Evolutionary conservation across 2,329 filamentous ascomycete species (phyloP).

Genomic region (Stagonosporopsis chrysanthemi): DNA sequence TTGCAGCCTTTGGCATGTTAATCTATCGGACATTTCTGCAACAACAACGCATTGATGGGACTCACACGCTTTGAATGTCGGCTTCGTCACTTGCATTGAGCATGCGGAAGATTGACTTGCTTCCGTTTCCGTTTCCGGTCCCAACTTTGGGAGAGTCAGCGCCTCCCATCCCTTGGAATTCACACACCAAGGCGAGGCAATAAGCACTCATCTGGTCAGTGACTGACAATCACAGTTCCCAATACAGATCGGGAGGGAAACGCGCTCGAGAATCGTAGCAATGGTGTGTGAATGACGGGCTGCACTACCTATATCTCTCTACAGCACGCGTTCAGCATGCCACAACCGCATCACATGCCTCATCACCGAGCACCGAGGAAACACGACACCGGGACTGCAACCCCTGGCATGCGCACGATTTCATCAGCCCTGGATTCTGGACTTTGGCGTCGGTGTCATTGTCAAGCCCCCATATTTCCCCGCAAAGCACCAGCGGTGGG

Average conservation of each 20-base stretch:
- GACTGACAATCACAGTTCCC: neutral
- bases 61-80: neutral
- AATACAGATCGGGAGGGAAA: neutral
- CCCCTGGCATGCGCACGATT: neutral
- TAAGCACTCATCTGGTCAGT: neutral
- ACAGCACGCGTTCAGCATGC: neutral
- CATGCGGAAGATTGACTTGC: neutral
- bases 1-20: neutral
- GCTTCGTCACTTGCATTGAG: neutral
- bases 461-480: constrained; percentile 12
- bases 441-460: neutral
- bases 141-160: neutral
- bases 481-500: constrained; percentile 6
- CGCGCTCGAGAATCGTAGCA: neutral
- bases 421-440: constrained; percentile 4
- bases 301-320: neutral
- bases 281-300: neutral
- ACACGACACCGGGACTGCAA: neutral
- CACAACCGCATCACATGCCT: neutral
- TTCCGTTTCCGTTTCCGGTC: neutral
- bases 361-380: constrained; percentile 15
- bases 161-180: neutral
- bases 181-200: neutral
- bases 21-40: neutral
- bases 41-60: neutral